These are phyloP conservation scores for Luffa acutangula DNA, from an alignment of 306 rosid genomes.

Conservation along the genomic window DNA sequence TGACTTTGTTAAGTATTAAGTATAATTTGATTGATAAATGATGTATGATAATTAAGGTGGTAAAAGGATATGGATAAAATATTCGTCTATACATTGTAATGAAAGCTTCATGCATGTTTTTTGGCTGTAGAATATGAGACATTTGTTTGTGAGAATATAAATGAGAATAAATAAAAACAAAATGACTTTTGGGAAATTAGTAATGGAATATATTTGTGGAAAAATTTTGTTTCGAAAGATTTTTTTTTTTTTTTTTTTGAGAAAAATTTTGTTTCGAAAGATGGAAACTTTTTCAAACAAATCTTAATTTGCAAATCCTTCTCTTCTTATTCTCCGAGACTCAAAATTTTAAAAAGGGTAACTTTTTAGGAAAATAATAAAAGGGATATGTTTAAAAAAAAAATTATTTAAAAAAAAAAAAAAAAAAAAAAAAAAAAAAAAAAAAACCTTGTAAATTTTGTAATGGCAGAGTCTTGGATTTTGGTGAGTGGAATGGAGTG, in stretches of 20 bases:
- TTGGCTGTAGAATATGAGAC: neutral
- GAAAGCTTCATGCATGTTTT: slow-evolving; percentile 1
- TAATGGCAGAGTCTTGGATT: neutral
- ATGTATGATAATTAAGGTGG: neutral
- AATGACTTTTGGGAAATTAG: neutral
- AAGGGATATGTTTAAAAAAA: neutral
- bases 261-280: neutral
- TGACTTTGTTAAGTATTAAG: neutral
- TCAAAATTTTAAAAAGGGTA: neutral
- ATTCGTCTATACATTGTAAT: neutral
- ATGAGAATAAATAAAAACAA: neutral
- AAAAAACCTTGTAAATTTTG: neutral
- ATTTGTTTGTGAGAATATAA: neutral
- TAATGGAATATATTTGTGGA: neutral
- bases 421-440: no score
- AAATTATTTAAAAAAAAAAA: no score
- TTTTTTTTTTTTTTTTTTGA: no score
- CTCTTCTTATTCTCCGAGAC: neutral
- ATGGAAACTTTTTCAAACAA: neutral
- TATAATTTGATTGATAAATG: neutral
- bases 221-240: no score
- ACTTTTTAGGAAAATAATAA: neutral
- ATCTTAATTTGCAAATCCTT: neutral
- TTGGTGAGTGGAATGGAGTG: neutral
- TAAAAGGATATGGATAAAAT: neutral